phyloP scores from a whole-genome alignment of 495 filamentous ascomycete genomes.

The Trichoderma erinaceum region DNA sequence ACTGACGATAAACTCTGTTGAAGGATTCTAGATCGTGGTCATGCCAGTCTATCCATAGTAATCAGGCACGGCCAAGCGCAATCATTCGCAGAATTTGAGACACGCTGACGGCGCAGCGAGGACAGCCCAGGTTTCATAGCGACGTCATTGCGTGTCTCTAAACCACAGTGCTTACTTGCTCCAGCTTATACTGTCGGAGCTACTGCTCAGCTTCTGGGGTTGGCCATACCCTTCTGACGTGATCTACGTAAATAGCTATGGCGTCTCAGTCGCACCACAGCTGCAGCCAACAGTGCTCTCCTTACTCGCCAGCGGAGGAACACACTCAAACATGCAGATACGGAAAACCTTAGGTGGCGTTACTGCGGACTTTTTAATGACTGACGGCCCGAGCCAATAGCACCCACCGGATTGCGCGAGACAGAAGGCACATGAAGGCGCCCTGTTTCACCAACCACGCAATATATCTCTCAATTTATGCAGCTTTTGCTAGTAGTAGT shows the following conservation, averaged over 20 bases:
- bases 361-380: no score
- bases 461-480: background rate
- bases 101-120: background rate
- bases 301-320: no score
- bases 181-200: background rate
- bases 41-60: background rate
- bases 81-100: background rate
- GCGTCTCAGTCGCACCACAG: no score
- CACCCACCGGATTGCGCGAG: background rate
- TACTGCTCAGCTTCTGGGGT: background rate
- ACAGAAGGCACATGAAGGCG: background rate
- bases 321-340: no score
- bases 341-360: no score
- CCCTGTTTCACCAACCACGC: background rate
- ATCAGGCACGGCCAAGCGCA: background rate
- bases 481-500: background rate
- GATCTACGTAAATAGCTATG: background rate
- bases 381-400: background rate
- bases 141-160: conserved; percentile 7
- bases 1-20: background rate
- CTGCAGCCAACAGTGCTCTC: no score
- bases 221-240: background rate
- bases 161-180: background rate
- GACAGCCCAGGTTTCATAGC: background rate
- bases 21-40: background rate